phyloP scores from a whole-genome alignment of 148 eudicot genomes.

The Cornus suecica region DNA sequence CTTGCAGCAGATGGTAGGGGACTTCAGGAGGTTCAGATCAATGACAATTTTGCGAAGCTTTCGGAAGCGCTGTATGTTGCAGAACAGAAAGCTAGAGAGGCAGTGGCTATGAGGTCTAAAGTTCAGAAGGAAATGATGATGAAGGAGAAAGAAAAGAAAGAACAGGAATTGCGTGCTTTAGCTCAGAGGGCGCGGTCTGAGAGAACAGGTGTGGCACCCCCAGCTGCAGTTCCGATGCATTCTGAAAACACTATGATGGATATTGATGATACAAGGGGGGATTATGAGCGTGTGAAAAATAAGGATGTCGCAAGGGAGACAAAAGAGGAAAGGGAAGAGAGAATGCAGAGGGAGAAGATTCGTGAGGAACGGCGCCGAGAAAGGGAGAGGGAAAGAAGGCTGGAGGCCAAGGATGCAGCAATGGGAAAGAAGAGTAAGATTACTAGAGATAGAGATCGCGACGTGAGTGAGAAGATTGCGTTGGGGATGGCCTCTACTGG shows the following conservation, averaged over 20 bases:
- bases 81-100: conserved; percentile 84
- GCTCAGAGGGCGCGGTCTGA: conserved; percentile 81
- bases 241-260: conserved; percentile 41
- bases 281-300: conserved; percentile 42
- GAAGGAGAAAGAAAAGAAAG: conserved; percentile 69
- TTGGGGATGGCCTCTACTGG: conserved; percentile 86
- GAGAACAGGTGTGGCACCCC: conserved; percentile 58
- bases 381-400: conserved; percentile 79
- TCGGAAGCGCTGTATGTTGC: conserved; percentile 77
- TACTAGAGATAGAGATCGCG: conserved; percentile 82
- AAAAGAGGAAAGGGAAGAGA: conserved; percentile 56
- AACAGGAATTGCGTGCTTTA: conserved; percentile 60
- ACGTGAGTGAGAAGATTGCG: conserved; percentile 81
- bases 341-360: conserved; percentile 63
- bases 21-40: conserved; percentile 75
- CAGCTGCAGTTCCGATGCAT: conserved; percentile 40
- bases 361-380: conserved; percentile 76
- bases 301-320: conserved; percentile 48
- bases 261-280: conserved; percentile 37
- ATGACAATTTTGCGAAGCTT: conserved; percentile 75
- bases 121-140: conserved; percentile 69
- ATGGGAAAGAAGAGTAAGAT: conserved; percentile 88
- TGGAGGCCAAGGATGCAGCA: conserved; percentile 87
- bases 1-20: conserved; percentile 93
- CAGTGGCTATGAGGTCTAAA: conserved; percentile 72